A percentile compares a stretch with the other conserved stretches of the same genome.
These are phyloP conservation scores for Apostasia shenzhenica DNA, from an alignment of 106 monocot genomes.

Conservation along the genomic window DNA sequence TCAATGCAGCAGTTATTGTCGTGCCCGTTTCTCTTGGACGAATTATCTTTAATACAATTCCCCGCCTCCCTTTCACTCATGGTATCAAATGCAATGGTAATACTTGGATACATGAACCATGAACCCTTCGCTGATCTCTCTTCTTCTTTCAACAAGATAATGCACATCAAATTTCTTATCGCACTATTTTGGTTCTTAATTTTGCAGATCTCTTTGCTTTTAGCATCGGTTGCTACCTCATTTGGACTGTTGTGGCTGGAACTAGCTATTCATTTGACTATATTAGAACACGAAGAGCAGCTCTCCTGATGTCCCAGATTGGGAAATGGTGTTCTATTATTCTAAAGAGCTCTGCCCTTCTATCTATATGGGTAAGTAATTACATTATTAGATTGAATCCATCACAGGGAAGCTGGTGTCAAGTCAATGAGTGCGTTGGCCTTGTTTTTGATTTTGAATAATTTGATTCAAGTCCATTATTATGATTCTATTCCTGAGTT, in stretches of 20 bases:
- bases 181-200: neutral
- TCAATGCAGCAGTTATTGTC: slow-evolving; percentile 78
- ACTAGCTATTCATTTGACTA: slow-evolving; percentile 63
- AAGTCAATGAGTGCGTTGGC: neutral
- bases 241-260: slow-evolving; percentile 74
- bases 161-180: neutral
- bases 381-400: neutral
- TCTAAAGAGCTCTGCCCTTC: slow-evolving; percentile 75
- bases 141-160: slow-evolving; percentile 1
- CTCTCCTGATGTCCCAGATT: slow-evolving; percentile 48
- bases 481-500: neutral
- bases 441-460: neutral
- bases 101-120: neutral
- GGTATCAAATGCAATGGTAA: slow-evolving; percentile 99
- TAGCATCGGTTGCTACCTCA: slow-evolving; percentile 85
- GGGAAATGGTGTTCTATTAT: slow-evolving; percentile 82
- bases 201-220: slow-evolving; percentile 89
- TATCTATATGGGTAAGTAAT: slow-evolving; percentile 84
- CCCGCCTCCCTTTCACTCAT: slow-evolving; percentile 87
- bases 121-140: neutral
- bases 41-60: slow-evolving; percentile 72
- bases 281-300: slow-evolving; percentile 43
- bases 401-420: too few relatives aligned
- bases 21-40: slow-evolving; percentile 87
- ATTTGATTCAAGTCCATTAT: neutral